Conservation (phyloP, 441 rosid species). For the Codiaeum variegatum region DNA sequence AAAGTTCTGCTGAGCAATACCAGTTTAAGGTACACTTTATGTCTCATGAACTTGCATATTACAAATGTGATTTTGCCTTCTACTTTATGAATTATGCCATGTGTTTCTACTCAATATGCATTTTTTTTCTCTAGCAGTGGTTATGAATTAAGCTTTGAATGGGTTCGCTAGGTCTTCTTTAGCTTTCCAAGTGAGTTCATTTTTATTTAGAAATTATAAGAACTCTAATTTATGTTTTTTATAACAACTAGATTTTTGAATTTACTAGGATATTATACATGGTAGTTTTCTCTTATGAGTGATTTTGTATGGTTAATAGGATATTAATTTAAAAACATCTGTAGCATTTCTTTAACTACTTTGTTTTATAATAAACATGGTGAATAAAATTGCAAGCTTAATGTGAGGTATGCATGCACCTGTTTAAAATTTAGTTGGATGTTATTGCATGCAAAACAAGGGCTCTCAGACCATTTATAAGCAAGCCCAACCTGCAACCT, state of each 20-base stretch:
- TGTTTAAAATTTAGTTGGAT: neutral
- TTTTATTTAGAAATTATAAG: too few relatives aligned
- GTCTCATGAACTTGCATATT: neutral
- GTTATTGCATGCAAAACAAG: neutral
- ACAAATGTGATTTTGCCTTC: slow-evolving; percentile 1
- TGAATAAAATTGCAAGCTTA: neutral
- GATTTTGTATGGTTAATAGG: neutral
- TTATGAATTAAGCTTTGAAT: too few relatives aligned
- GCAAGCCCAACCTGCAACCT: neutral
- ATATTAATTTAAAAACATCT: neutral
- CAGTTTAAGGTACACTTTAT: slow-evolving; percentile 40
- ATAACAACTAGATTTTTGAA: too few relatives aligned
- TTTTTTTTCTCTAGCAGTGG: too few relatives aligned
- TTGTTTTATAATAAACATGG: neutral
- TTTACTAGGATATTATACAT: too few relatives aligned
- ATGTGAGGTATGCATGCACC: neutral
- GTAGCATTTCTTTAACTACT: neutral
- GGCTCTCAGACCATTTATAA: neutral
- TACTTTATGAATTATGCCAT: neutral
- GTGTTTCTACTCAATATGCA: neutral
- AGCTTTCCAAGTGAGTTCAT: too few relatives aligned
- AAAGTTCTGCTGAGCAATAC: slow-evolving; percentile 31
- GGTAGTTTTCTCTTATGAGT: neutral
- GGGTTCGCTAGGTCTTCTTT: too few relatives aligned
- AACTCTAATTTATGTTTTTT: too few relatives aligned